phyloP scores from a whole-genome alignment of 23 red algal genomes.

The Chondrus crispus region DNA sequence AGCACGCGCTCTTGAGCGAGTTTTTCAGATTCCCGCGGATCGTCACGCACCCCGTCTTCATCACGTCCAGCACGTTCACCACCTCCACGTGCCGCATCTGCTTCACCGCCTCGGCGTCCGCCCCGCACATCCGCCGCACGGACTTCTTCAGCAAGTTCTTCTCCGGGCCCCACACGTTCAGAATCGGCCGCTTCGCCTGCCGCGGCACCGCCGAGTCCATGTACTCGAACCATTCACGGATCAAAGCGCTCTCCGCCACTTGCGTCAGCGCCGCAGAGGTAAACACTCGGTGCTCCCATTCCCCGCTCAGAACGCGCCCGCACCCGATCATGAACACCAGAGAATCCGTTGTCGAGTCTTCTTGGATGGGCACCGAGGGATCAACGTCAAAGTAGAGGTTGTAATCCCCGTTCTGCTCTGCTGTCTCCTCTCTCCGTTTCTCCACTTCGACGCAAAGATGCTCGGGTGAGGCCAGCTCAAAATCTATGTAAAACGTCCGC shows the following conservation, averaged over 20 bases:
- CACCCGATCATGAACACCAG: constrained; percentile 66
- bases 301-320: constrained; percentile 18
- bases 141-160: constrained; percentile 13
- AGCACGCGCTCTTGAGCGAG: constrained; percentile 33
- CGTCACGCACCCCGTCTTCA: background rate
- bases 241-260: background rate
- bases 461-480: constrained; percentile 39
- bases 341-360: background rate
- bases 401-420: background rate
- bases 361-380: background rate
- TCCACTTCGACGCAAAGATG: background rate
- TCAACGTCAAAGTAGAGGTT: background rate
- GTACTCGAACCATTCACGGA: constrained; percentile 28
- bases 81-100: background rate
- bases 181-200: background rate
- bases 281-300: constrained; percentile 31
- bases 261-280: background rate
- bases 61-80: constrained; percentile 23
- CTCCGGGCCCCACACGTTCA: constrained; percentile 50
- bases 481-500: constrained; percentile 53
- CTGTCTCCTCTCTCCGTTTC: background rate
- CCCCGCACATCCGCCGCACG: background rate
- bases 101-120: background rate
- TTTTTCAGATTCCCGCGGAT: constrained; percentile 39
- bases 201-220: background rate